Conservation (phyloP, 2,329 filamentous ascomycete species). For the Anisogramma anomala region DNA sequence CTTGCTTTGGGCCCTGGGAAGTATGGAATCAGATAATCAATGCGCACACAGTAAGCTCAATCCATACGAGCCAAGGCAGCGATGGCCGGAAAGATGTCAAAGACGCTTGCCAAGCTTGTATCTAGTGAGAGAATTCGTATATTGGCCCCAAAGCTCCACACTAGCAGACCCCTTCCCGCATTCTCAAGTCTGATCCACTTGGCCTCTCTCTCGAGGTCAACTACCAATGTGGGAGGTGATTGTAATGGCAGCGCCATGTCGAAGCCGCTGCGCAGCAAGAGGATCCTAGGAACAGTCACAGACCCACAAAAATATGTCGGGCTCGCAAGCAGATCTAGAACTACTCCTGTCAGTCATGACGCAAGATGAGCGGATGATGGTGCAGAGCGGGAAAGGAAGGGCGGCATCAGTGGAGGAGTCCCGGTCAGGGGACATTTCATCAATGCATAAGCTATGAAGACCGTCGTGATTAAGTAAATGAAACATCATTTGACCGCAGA, state of each 20-base stretch:
- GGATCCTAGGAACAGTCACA: neutral
- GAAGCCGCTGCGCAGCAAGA: neutral
- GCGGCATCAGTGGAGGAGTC: conserved; percentile 36
- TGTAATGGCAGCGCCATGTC: neutral
- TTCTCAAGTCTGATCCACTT: too few relatives aligned
- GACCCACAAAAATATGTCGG: too few relatives aligned
- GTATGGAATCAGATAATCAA: neutral
- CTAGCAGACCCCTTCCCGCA: too few relatives aligned
- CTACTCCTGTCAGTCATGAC: conserved; percentile 5
- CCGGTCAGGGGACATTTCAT: conserved; percentile 69
- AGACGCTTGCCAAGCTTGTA: neutral
- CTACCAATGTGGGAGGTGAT: too few relatives aligned
- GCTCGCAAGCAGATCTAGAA: neutral
- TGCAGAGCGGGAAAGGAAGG: neutral
- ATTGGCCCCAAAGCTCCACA: neutral
- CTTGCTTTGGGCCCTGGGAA: neutral
- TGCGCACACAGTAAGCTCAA: neutral
- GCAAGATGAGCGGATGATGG: neutral
- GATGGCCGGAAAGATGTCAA: too few relatives aligned
- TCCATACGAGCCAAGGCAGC: too few relatives aligned
- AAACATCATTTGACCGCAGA: conserved; percentile 51
- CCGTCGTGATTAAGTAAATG: conserved; percentile 67
- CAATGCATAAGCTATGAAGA: conserved; percentile 73
- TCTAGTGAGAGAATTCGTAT: neutral
- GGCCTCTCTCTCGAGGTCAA: too few relatives aligned